Percentiles rank a stretch among this genome's conserved stretches.
Evolutionary conservation across 2,329 filamentous ascomycete genomes (phyloP).

Genomic region (Fusarium redolens): DNA sequence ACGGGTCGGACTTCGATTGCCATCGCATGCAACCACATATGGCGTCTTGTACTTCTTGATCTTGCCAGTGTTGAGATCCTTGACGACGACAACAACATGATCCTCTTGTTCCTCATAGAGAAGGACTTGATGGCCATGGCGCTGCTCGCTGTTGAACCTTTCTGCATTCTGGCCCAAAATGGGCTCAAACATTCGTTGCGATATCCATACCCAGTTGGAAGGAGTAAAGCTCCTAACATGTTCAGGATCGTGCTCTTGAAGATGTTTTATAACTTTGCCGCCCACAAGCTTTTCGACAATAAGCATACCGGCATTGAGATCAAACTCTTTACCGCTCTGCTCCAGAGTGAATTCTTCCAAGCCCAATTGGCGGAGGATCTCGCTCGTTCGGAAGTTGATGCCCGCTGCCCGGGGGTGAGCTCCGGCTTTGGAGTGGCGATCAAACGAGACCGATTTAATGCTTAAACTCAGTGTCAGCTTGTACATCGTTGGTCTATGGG

Average conservation of each 20-base stretch:
- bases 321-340: neutral
- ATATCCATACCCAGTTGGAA: constrained; percentile 2
- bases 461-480: neutral
- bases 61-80: neutral
- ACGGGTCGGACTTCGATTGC: neutral
- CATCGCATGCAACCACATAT: neutral
- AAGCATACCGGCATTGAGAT: neutral
- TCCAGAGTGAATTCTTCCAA: neutral
- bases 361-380: neutral
- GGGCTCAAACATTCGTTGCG: neutral
- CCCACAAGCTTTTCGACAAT: neutral
- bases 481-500: fast-evolving
- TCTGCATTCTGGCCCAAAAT: neutral
- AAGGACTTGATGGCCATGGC: neutral
- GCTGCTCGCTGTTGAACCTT: neutral
- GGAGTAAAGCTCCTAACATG: neutral
- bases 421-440: neutral
- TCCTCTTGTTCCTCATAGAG: neutral
- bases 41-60: neutral
- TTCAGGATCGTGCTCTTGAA: neutral
- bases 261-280: neutral
- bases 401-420: neutral
- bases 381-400: neutral
- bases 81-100: neutral
- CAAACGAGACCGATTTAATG: neutral